Percentiles rank a stretch among this genome's conserved stretches.
Conservation (phyloP, 768 basidiomycete genomes). For the Rhodotorula toruloides region DNA sequence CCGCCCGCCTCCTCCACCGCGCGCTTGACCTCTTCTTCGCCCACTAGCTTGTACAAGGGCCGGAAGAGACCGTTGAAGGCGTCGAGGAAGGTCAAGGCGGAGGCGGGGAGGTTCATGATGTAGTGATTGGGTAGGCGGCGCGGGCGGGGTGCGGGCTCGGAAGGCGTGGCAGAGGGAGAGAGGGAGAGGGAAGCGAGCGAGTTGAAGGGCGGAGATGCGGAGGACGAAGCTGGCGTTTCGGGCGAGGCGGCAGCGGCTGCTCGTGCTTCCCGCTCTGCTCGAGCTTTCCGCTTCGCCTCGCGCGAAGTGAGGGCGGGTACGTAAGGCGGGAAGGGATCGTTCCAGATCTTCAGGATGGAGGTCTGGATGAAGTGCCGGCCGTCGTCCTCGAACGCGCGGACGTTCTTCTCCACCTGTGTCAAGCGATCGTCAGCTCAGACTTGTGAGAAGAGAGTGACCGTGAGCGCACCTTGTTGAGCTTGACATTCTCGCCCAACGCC, state of each 20-base stretch:
- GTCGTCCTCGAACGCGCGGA: slow-evolving; percentile 73
- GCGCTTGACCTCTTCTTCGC: slow-evolving; percentile 15
- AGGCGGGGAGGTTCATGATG: slow-evolving; percentile 97
- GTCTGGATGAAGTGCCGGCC: slow-evolving; percentile 76
- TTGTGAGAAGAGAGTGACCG: slow-evolving; percentile 9
- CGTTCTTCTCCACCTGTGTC: slow-evolving; percentile 62
- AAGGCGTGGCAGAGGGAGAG: not conserved
- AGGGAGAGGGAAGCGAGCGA: not conserved
- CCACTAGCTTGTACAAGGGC: slow-evolving; percentile 45
- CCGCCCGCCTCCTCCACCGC: slow-evolving; percentile 46
- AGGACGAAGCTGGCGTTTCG: not conserved
- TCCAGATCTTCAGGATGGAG: slow-evolving; percentile 55
- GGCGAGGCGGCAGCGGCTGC: not conserved
- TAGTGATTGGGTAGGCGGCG: slow-evolving; percentile 70
- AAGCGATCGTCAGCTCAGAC: too few relatives aligned
- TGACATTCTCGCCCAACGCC: slow-evolving; percentile 67
- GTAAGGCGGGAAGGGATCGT: slow-evolving; percentile 61
- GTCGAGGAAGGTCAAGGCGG: slow-evolving; percentile 81
- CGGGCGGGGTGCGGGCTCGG: not conserved
- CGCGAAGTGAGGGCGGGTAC: slow-evolving; percentile 14
- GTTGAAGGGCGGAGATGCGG: not conserved
- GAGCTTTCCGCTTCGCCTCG: slow-evolving; percentile 24
- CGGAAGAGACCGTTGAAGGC: slow-evolving; percentile 72
- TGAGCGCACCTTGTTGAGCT: slow-evolving; percentile 65
- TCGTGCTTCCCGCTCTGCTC: not conserved